Base-by-base conservation (phyloP, 768 basidiomycete species). In the Pulveroboletus sp. region DNA sequence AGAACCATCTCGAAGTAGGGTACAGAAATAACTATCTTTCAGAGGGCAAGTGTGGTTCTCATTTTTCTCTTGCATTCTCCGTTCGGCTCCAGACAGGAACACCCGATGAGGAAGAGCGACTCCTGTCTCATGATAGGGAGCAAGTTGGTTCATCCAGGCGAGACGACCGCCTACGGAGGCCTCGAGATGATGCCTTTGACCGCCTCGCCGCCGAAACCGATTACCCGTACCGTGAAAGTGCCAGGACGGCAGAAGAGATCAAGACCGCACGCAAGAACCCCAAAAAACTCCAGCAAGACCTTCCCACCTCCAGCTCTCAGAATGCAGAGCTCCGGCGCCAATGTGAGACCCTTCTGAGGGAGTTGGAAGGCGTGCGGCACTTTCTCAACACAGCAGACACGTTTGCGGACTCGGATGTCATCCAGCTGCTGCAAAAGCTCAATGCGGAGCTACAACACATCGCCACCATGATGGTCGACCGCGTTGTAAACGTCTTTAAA, bases 361-460 rank as follows among this genome's bases (percentile, higher is more conserved):
- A 51, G 5, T 17, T 52, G n/a, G 49, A 38, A 12, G 36, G 43
- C 4, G 49, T 43, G 8, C 43, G 37, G 1, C 28, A 26, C 28
- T 50, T 50, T 31, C 49, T 46, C 8, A 38, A 32, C 33, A 51
- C 50, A 1, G 50, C 50, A 5, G 50, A 54, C 26, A 27, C 31
- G 9, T 30, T 33, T 7, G 21, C 50, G 12, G 53, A 54, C n/a
- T 12, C 31, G 15, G 44, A 38, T 12, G n/a, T 55, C 12, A 36
- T 36, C 41, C 45, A 55, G 37, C 30, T 35, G 27, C 24, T 47
- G 28, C 26, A 33, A 12, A 41, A 47, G 12, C 40, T 54, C 4
- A 52, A 52, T 15, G 37, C 40, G 17, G 50, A 52, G 26, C 6
- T 52, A 14, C 44, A 54, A 2, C 40, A 47, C 2, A 46, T 15